Evolutionary conservation across 345 rosid species (phyloP).

Genomic region (Citrus trifoliata): DNA sequence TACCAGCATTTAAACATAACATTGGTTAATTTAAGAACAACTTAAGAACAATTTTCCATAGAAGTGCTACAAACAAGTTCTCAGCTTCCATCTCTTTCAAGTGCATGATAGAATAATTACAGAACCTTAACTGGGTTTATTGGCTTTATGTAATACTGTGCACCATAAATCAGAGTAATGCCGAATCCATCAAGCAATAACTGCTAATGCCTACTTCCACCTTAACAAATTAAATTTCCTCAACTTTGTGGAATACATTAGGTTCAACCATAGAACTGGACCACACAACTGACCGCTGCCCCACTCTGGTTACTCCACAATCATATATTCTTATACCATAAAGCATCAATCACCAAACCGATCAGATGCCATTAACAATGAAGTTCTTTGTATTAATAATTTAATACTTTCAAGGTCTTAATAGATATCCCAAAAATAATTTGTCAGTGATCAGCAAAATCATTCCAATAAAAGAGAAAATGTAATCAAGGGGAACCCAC

Average conservation of each 20-base stretch:
- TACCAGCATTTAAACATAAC: not conserved
- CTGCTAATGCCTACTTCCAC: not conserved
- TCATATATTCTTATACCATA: not conserved
- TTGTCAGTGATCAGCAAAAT: not conserved
- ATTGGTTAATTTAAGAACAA: not conserved
- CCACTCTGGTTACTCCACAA: not conserved
- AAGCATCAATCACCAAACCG: not conserved
- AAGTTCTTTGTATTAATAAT: not conserved
- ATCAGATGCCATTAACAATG: not conserved
- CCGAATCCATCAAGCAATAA: conserved; percentile 1
- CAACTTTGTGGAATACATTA: not conserved
- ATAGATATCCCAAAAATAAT: not conserved
- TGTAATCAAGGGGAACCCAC: not conserved
- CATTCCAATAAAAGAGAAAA: not conserved
- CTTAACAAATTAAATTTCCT: conserved; percentile 7
- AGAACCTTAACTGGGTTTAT: not conserved
- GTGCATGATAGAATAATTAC: not conserved
- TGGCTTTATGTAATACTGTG: not conserved
- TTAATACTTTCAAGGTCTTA: not conserved
- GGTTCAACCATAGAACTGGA: not conserved
- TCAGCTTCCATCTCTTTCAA: not conserved
- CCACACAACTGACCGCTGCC: not conserved
- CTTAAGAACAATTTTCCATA: not conserved
- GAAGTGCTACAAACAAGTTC: not conserved
- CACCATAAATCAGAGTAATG: not conserved